phyloP scores from a whole-genome alignment of 1,284 basidiomycete species.

The Athelia psychrophila region DNA sequence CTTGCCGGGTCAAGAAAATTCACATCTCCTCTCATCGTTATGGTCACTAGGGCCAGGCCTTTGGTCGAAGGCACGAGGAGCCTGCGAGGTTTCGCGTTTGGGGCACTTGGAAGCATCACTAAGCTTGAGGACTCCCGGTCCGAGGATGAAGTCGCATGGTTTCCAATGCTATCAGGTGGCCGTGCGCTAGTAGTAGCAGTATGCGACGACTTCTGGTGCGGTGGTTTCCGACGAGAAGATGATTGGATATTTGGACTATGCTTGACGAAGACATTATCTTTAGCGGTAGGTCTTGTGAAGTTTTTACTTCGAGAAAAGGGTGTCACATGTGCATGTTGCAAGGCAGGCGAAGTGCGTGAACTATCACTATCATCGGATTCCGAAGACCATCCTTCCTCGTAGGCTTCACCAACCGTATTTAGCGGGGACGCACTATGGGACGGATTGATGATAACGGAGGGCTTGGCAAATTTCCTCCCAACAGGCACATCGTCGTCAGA shows the following conservation, averaged over 20 bases:
- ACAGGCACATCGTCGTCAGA: background rate
- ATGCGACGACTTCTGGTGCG: background rate
- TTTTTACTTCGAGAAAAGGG: no score
- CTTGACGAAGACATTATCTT: no score
- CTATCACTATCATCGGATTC: no score
- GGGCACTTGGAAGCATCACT: conserved; percentile 36
- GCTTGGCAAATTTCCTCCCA: background rate
- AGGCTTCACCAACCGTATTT: no score
- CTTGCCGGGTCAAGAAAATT: conserved; percentile 42
- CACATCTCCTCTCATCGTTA: conserved; percentile 49
- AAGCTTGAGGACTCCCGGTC: conserved; percentile 8
- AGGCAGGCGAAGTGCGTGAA: no score
- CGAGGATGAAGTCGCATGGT: background rate
- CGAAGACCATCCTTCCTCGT: no score
- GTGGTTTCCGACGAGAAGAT: no score
- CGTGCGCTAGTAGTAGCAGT: background rate
- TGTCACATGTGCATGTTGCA: no score
- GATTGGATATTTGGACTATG: no score
- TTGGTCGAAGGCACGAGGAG: conserved; percentile 35
- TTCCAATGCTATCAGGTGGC: background rate
- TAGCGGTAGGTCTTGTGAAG: no score
- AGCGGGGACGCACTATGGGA: no score
- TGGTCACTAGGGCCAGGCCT: conserved; percentile 36
- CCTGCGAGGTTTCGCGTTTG: conserved; percentile 37
- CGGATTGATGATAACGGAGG: background rate